These are phyloP conservation scores for Gynochthodes officinalis DNA, from an alignment of 257 asterid species.

Conservation along the genomic window DNA sequence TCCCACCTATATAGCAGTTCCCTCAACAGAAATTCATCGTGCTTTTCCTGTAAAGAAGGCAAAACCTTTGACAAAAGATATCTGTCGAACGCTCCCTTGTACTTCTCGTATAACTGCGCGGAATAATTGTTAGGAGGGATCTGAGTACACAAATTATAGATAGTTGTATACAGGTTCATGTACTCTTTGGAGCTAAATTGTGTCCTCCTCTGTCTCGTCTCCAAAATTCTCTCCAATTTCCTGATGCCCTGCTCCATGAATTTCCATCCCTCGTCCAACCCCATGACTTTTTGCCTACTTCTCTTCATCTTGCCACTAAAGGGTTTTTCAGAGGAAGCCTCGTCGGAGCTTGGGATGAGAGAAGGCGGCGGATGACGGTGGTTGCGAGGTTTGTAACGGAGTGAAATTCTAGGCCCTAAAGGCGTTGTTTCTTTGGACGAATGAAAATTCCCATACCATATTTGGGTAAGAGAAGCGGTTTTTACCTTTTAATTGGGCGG, in stretches of 20 bases:
- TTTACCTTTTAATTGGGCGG: no score
- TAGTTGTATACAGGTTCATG: not conserved
- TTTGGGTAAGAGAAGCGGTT: no score
- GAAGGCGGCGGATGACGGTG: no score
- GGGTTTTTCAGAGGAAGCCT: no score
- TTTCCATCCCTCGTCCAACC: conserved; percentile 9
- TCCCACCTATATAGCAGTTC: not conserved
- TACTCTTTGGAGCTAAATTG: not conserved
- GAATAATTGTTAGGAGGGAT: not conserved
- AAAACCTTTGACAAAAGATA: not conserved
- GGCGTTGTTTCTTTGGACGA: no score
- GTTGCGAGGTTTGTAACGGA: no score
- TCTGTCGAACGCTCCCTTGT: not conserved
- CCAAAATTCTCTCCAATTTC: not conserved
- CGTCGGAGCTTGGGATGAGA: no score
- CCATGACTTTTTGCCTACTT: no score
- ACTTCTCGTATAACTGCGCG: not conserved
- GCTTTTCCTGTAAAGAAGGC: not conserved
- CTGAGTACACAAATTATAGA: not conserved
- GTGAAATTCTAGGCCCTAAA: no score
- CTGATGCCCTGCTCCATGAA: not conserved
- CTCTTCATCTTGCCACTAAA: no score
- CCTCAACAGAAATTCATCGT: not conserved
- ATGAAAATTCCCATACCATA: no score
- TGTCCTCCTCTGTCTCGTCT: not conserved